Base-by-base conservation (phyloP, 257 asterid genomes). In the Linaria vulgaris region DNA sequence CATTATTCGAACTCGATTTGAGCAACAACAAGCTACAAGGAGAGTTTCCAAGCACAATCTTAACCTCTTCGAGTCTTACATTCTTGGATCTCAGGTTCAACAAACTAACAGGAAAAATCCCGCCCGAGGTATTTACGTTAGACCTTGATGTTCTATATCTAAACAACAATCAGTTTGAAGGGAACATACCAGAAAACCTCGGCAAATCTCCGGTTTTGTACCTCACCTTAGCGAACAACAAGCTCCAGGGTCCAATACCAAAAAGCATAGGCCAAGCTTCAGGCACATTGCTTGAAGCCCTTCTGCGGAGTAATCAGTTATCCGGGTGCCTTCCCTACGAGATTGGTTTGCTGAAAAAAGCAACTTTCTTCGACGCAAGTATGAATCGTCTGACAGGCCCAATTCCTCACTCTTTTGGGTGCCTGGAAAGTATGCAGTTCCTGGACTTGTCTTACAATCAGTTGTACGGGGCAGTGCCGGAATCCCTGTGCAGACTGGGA, bases 71-170 rank as follows among this genome's bases (percentile, higher is more conserved):
- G 19, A 72, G 77, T 5, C 78, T 85, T 27, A 85, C 91, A 20
- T 85, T 76, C 81, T 47, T 88, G 61, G 91, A 88, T 50, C 76
- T 88, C 25, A 63, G 95, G 53, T 88, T 69, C 85, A 85, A 85
- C 67, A 0, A 8, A 0, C 39, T 85, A 5, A 15, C 66, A 5
- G 96, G 96, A 0, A 23, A 37, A 10, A 38, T 88, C 1, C 83
- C 80, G 0, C 71, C 76, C 0, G 7, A 16, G 39, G 95, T 60
- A 5, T 88, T 88, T 79, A 57, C 23, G 0, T 67, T 88, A 6
- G 83, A 82, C 58, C 85, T 88, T 10, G 95, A 88, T 11, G 82
- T 76, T 45, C 85, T 88, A 47, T 85, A 64, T 60, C 88, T 88
- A 64, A 88, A 88, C 84, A 74, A 88, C 83, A 88, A 88, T 47